phyloP scores from a whole-genome alignment of 2,329 filamentous ascomycete species.

The Zymoseptoria tritici region DNA sequence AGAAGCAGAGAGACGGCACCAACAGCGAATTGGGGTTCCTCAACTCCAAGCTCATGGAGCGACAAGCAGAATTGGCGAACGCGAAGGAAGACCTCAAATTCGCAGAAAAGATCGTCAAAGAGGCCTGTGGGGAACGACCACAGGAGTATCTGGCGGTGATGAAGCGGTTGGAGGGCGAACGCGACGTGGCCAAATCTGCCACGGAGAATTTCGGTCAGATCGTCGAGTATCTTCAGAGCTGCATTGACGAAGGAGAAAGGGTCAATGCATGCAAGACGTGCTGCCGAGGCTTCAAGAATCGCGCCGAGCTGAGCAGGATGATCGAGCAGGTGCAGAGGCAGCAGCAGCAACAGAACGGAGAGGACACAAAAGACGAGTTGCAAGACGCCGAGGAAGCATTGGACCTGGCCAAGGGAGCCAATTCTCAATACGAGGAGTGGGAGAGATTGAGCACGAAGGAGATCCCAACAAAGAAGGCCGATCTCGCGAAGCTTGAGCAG shows the following conservation, averaged over 20 bases:
- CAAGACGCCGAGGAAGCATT: conserved; percentile 43
- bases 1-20: conserved; percentile 61
- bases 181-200: conserved; percentile 57
- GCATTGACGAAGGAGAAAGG: conserved; percentile 45
- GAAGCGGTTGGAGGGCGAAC: conserved; percentile 35
- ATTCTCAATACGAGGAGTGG: conserved; percentile 66
- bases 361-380: conserved; percentile 46
- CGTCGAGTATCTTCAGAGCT: conserved; percentile 19
- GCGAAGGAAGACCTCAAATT: conserved; percentile 54
- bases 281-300: conserved; percentile 56
- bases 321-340: conserved; percentile 58
- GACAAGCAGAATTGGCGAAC: conserved; percentile 56
- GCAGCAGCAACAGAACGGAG: conserved; percentile 8
- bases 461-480: conserved; percentile 59
- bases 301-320: conserved; percentile 56
- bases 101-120: conserved; percentile 47
- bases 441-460: conserved; percentile 59
- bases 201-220: conserved; percentile 17
- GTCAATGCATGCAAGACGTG: conserved; percentile 73
- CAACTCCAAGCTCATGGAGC: conserved; percentile 62
- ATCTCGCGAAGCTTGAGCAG: conserved; percentile 48
- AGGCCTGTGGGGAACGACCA: conserved; percentile 37
- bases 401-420: conserved; percentile 50
- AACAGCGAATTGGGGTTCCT: conserved; percentile 68
- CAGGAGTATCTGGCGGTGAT: conserved; percentile 45